phyloP scores from a whole-genome alignment of 768 basidiomycete genomes.

The Tylopilus rubrobrunneus region DNA sequence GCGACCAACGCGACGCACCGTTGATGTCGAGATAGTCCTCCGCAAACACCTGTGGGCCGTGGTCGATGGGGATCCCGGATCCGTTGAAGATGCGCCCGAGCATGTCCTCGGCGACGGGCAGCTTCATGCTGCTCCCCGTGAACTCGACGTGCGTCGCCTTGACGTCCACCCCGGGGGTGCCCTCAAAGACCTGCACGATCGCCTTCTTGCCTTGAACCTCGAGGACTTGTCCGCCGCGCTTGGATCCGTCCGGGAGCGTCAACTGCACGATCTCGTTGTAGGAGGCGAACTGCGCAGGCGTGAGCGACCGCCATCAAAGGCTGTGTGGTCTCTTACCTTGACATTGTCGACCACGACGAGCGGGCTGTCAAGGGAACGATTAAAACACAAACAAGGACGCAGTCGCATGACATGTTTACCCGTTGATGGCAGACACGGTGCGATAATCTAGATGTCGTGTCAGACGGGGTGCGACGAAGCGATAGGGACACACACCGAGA shows the following conservation, averaged over 20 bases:
- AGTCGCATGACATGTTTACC: slow-evolving; percentile 46
- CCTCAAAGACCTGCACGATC: slow-evolving; percentile 99
- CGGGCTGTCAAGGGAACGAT: slow-evolving; percentile 51
- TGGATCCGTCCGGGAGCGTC: slow-evolving; percentile 91
- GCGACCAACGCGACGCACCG: slow-evolving; percentile 49
- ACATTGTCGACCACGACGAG: slow-evolving; percentile 97
- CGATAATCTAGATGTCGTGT: slow-evolving; percentile 68
- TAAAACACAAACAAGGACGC: not conserved
- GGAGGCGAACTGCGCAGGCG: slow-evolving; percentile 71
- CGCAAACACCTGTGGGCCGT: slow-evolving; percentile 98
- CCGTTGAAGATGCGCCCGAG: slow-evolving; percentile 99
- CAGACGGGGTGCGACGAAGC: not conserved
- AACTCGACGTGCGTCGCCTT: slow-evolving; percentile 97
- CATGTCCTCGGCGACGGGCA: slow-evolving; percentile 99
- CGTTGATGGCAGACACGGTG: slow-evolving; percentile 98
- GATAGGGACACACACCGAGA: slow-evolving; percentile 51
- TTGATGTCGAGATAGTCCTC: slow-evolving; percentile 99
- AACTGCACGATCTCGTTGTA: slow-evolving; percentile 98
- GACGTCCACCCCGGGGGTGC: slow-evolving; percentile 95
- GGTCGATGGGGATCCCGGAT: slow-evolving; percentile 95
- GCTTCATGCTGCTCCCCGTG: slow-evolving; percentile 97
- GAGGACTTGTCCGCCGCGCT: slow-evolving; percentile 94
- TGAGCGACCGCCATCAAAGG: slow-evolving; percentile 11
- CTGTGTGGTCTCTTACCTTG: slow-evolving; percentile 55
- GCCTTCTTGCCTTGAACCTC: slow-evolving; percentile 99